phyloP scores from a whole-genome alignment of 805 yeast genomes.

The Schwanniomyces polymorphus region DNA sequence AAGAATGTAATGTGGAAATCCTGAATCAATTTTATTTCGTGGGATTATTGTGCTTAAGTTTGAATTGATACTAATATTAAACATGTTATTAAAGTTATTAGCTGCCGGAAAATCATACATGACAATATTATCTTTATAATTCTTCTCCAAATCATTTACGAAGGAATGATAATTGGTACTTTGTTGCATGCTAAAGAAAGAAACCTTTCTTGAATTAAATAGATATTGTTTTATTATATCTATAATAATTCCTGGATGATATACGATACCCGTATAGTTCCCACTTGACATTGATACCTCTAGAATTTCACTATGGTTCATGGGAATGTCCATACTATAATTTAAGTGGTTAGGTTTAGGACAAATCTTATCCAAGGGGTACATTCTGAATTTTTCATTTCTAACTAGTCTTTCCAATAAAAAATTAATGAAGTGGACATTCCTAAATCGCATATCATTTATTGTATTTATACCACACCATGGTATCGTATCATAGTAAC shows the following conservation, averaged over 20 bases:
- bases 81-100: not conserved
- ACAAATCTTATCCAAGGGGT: not conserved
- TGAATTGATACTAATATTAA: not conserved
- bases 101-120: not conserved
- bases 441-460: slow-evolving; percentile 9
- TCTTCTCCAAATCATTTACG: not conserved
- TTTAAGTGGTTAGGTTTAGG: not conserved
- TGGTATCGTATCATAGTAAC: slow-evolving; percentile 11
- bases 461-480: slow-evolving; percentile 29
- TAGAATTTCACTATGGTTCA: not conserved
- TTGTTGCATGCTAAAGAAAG: not conserved
- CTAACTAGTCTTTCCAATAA: slow-evolving; percentile 4
- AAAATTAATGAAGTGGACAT: slow-evolving; percentile 5
- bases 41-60: not conserved
- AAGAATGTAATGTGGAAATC: slow-evolving; percentile 1
- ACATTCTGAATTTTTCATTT: not conserved
- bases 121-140: not conserved
- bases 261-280: slow-evolving; percentile 10
- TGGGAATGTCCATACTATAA: slow-evolving; percentile 6
- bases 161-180: not conserved
- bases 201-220: slow-evolving; percentile 2
- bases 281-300: not conserved
- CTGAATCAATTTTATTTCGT: not conserved
- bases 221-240: slow-evolving; percentile 7
- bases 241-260: slow-evolving; percentile 14